Evolutionary conservation across 768 basidiomycete genomes (phyloP), one percentile per base, ranked within the genome.

Genomic region (Boletus vermiculosoides): DNA sequence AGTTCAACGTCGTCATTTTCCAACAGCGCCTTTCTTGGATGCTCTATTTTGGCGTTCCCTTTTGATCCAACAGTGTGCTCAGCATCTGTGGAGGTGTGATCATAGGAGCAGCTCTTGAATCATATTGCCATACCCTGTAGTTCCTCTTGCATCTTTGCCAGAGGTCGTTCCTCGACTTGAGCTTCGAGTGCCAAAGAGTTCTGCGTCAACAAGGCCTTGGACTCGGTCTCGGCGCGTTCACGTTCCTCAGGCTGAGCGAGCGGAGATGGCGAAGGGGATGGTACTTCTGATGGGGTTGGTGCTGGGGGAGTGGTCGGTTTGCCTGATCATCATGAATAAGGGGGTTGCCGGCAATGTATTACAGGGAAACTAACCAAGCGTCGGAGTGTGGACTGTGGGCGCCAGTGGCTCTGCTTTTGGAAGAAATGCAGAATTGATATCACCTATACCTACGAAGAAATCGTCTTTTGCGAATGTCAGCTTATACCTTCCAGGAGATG

Each of bases 371-470:
- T 61, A n/a, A 63, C 71, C 62, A 23, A 56, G 55, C 42, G 67
- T 65, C 34, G 69, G 59, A 22, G 61, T 30, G 11, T 63, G 66
- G 23, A 65, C 60, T 37, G 64, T 15, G 34, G 72, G 69, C 15
- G 71, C 49, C 10, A 74, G 48, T 16, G 86, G 78, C 59, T 86
- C 80, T 50, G 86, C 64, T 72, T 93, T 93, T 31, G 94, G 94
- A 20, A 97, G 78, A 74, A 96, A 95, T 0, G 94, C 82, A 5
- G 92, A 92, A 71, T 99, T 99, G 72, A 99, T 99, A 74, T 99
- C 97, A 49, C 97, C 97, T 60, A 96, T 98, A 16, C 95, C 95
- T 57, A 97, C 81, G 68, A 98, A 99, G 75, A 99, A 99, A 67
- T 98, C 96, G 66, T 95, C 96, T 98, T 57, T 63, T 33, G 55